Base-by-base conservation (phyloP, 345 rosid species). In the Hibiscus trionum region DNA sequence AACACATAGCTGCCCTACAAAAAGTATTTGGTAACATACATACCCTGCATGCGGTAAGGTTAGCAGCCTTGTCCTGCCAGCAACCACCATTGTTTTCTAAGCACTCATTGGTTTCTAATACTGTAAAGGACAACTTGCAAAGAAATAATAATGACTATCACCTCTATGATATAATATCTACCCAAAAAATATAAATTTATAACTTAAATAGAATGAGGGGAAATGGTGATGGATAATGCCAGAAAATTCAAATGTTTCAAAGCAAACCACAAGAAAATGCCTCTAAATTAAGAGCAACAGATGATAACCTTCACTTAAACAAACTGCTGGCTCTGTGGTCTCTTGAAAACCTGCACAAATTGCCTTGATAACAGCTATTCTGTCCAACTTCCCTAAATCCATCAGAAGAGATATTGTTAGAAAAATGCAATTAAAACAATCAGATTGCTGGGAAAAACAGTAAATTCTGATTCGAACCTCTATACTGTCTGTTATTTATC, bases 401-500 rank as follows among this genome's bases (percentile, higher is more conserved):
- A 52, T 16, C 7, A 52, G 21, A 52, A 52, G 5, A 52, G 57
- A n/a, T 16, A 16, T 12, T n/a, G 57, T 52, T 52, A 52, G 2
- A 52, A 52, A 52, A 6, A 33, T 31, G 57, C 5, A 52, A 52
- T 52, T 50, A 19, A 50, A 14, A n/a, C 57, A 52, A 52, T 52
- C 21, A 52, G 57, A 15, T 52, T 52, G 21, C 57, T 2, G 8
- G 19, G 7, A n/a, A 52, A 16, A 17, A 52, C 7, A 2, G 57
- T 5, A 53, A 53, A 16, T n/a, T 60, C 52, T 56, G 73, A 57
- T 62, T 67, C 33, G 39, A 35, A 93, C 98, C 97, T 92, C 98
- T 83, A 78, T 95, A 95, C 50, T 92, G 99, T 82, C 93, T 85
- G 77, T 86, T 82, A 81, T 95, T 95, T 62, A 95, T 88, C 33